Conservation (phyloP, 345 rosid species). For the Pistacia atlantica region DNA sequence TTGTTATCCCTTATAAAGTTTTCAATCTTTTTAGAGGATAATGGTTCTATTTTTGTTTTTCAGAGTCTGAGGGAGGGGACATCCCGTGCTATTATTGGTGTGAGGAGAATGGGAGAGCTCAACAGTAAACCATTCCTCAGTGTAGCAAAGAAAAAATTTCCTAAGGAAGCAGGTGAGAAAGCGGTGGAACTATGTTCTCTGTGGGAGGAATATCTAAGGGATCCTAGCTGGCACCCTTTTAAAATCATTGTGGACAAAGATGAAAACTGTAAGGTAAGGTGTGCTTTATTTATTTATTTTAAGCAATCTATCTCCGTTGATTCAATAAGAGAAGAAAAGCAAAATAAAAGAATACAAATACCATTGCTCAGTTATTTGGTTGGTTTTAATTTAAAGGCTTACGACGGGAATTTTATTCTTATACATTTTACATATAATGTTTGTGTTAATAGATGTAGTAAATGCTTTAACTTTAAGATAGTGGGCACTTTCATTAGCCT, state of each 20-base stretch:
- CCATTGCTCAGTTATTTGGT: background rate
- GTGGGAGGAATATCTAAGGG: constrained; percentile 46
- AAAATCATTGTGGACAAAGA: constrained; percentile 27
- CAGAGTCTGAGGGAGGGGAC: constrained; percentile 27
- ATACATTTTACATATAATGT: background rate
- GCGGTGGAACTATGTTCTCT: constrained; percentile 45
- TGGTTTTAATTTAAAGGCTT: background rate
- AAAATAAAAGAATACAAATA: background rate
- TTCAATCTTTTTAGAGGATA: background rate
- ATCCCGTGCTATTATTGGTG: constrained; percentile 28
- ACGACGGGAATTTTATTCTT: background rate
- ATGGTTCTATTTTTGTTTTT: background rate
- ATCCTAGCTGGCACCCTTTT: constrained; percentile 61
- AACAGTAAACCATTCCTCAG: constrained; percentile 38
- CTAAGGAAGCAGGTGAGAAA: constrained; percentile 35
- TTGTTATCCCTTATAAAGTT: background rate
- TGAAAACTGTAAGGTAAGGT: constrained; percentile 35
- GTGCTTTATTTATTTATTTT: background rate
- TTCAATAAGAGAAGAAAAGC: background rate
- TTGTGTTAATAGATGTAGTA: background rate
- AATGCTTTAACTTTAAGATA: background rate
- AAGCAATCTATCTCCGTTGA: background rate
- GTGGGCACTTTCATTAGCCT: background rate
- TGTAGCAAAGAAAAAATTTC: constrained; percentile 41
- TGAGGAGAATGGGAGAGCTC: constrained; percentile 69